phyloP scores from a whole-genome alignment of 208 protist species.

The Wallacemonas collosoma region DNA sequence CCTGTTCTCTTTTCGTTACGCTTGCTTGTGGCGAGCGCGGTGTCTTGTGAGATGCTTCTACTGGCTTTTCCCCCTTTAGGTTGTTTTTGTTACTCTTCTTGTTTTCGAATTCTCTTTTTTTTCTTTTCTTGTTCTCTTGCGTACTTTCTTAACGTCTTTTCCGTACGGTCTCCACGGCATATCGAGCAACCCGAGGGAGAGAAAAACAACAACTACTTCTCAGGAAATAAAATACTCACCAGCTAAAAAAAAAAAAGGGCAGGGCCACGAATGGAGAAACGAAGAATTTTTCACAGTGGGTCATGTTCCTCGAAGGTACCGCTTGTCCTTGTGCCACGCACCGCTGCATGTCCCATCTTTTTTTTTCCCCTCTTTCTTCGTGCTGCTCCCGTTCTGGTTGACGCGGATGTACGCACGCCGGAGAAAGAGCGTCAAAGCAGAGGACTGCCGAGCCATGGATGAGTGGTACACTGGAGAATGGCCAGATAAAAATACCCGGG shows the following conservation, averaged over 20 bases:
- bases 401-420: too few relatives aligned
- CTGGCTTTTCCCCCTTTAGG: constrained; percentile 16
- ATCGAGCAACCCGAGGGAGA: not conserved
- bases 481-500: too few relatives aligned
- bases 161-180: not conserved
- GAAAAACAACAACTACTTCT: not conserved
- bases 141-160: constrained; percentile 12
- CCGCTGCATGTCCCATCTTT: not conserved
- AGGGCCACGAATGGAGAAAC: constrained; percentile 12
- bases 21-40: not conserved
- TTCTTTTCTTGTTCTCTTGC: constrained; percentile 22
- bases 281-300: too few relatives aligned
- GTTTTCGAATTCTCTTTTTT: constrained; percentile 3
- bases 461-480: too few relatives aligned
- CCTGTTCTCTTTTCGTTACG: constrained; percentile 20
- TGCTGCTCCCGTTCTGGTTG: not conserved
- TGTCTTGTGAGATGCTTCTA: constrained; percentile 10
- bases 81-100: constrained; percentile 12
- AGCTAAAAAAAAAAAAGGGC: constrained; percentile 11
- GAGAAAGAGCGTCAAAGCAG: too few relatives aligned
- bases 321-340: too few relatives aligned
- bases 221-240: too few relatives aligned
- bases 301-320: too few relatives aligned
- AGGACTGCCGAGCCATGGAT: too few relatives aligned
- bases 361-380: constrained; percentile 20